These are phyloP conservation scores for Naganishia vishniacii DNA, from an alignment of 768 basidiomycete species.

Conservation along the genomic window DNA sequence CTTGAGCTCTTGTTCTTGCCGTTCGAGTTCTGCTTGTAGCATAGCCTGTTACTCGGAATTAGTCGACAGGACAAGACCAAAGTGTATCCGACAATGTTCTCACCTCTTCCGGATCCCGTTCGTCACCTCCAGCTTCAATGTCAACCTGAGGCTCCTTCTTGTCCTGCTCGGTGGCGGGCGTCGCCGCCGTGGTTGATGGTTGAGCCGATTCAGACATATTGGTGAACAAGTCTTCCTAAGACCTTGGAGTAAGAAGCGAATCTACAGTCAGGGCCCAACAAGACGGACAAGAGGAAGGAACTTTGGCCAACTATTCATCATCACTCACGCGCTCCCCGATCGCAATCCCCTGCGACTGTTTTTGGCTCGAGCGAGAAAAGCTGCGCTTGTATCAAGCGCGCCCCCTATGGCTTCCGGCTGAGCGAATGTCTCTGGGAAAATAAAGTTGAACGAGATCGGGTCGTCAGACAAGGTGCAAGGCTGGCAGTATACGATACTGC, in stretches of 20 bases:
- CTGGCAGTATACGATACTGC: neutral
- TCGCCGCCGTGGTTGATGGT: neutral
- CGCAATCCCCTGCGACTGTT: neutral
- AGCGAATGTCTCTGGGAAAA: constrained; percentile 18
- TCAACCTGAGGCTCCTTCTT: neutral
- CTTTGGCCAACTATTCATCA: too few relatives aligned
- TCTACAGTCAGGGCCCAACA: too few relatives aligned
- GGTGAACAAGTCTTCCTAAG: too few relatives aligned
- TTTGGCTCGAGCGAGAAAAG: neutral
- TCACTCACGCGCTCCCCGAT: constrained; percentile 4
- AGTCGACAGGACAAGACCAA: neutral
- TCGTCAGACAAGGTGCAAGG: neutral
- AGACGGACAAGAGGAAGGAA: too few relatives aligned
- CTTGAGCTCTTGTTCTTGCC: constrained; percentile 6
- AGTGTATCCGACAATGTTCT: neutral
- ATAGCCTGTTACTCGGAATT: neutral
- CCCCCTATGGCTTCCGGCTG: neutral
- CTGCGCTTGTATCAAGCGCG: constrained; percentile 9
- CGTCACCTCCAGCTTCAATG: constrained; percentile 8
- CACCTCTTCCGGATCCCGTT: constrained; percentile 19
- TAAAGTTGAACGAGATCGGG: neutral
- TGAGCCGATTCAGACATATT: neutral
- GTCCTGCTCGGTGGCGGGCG: neutral
- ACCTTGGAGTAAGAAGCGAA: too few relatives aligned
- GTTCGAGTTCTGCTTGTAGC: constrained; percentile 13